Conservation (phyloP, 106 monocot species). For the Triglochin maritima region DNA sequence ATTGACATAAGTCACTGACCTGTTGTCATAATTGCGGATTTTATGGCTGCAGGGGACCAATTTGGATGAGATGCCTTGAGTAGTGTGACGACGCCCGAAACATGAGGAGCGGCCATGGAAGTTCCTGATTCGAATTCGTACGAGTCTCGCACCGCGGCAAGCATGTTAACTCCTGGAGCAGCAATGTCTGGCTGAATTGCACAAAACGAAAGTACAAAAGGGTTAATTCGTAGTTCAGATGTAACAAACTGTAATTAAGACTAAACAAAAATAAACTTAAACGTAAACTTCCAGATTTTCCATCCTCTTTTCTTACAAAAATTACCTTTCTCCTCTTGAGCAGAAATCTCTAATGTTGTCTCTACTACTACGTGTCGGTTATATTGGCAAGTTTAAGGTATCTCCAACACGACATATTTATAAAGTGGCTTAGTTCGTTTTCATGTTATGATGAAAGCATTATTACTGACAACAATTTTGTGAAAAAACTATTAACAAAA, state of each 20-base stretch:
- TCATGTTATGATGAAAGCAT: background rate
- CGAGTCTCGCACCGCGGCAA: slow-evolving; percentile 3
- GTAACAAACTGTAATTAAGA: no score
- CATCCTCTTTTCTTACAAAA: background rate
- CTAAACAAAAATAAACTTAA: background rate
- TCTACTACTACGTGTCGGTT: no score
- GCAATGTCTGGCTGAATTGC: slow-evolving; percentile 5
- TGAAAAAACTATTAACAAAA: no score
- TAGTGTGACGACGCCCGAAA: background rate
- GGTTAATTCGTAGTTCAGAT: no score
- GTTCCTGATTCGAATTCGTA: slow-evolving; percentile 1
- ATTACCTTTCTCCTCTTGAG: no score
- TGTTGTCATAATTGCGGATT: slow-evolving; percentile 5
- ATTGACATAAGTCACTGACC: background rate
- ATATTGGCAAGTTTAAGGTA: no score
- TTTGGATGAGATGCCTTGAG: background rate
- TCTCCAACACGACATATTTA: background rate
- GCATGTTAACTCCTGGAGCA: slow-evolving; percentile 3
- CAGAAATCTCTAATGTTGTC: no score
- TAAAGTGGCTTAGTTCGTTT: background rate
- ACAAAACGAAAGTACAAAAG: background rate
- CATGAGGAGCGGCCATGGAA: slow-evolving; percentile 2
- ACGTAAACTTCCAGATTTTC: background rate
- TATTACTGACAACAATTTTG: no score
- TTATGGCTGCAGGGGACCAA: slow-evolving; percentile 13